Evolutionary conservation across 2,329 filamentous ascomycete genomes (phyloP), one percentile per base, ranked within the genome.

Genomic region (Diplocarpon mali): DNA sequence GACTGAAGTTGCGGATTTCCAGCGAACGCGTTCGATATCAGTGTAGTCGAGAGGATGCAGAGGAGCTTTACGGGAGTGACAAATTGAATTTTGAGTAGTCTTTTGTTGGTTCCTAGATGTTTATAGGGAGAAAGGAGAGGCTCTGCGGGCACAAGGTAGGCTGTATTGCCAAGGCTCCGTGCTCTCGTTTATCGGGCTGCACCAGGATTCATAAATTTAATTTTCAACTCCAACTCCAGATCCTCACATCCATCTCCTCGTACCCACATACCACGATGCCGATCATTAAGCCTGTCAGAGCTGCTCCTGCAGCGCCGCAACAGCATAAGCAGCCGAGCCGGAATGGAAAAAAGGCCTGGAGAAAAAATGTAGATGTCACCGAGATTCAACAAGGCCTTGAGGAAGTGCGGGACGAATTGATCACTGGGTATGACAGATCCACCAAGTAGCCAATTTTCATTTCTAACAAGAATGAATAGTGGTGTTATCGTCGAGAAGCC

Each of bases 301-400:
- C 67, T 48, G 66, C 73, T 30, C 65, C 67, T 11, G 66, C 72
- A 30, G 83, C 85, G 14, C 89, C 88, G 10, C 78, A 81, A 51
- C 86, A 93, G 55, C 80, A 83, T 67, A 88, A 78, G 52, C 92
- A 98, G 65, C 78, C 88, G 20, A 96, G 90, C 5, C 76, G 92
- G 62, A 98, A 98, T 65, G 92, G 93, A 58, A 96, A 96, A 68
- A 96, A 94, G 69, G 90, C 92, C 28, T 98, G 92, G 92, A 78
- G 92, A 61, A 98, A 96, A 66, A 95, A 98, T 68, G 87, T 98
- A 65, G 87, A 98, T 66, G 77, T 96, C 50, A 83, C 85, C 24
- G 82, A 94, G 51, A 77, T 98, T 20, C 76, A 90, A 58, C 69
- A 83, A 43, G 92, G 92, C 49, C 76, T 98, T 29, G 82, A 88